These are phyloP conservation scores for Arthrobotrys entomopaga DNA, from an alignment of 2,329 filamentous ascomycete genomes.

Conservation along the genomic window DNA sequence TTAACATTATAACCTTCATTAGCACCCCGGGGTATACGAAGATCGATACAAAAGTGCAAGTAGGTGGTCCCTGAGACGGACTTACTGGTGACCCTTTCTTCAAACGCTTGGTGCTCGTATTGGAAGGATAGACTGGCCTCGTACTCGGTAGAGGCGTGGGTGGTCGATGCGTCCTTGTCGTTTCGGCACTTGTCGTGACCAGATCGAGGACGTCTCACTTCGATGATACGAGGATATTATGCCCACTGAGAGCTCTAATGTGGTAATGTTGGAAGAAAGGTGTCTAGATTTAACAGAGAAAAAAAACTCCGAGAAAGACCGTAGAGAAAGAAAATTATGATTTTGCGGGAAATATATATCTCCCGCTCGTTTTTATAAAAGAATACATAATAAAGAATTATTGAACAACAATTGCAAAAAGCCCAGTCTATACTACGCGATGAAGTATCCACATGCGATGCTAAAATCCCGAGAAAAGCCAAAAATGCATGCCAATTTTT, in stretches of 20 bases:
- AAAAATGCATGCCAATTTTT: constrained; percentile 32
- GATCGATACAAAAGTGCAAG: constrained; percentile 11
- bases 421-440: constrained; percentile 51
- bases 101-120: background rate
- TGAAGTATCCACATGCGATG: constrained; percentile 43
- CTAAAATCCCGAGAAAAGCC: constrained; percentile 33
- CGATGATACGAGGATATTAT: too few species aligned
- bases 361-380: constrained; percentile 9
- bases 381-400: background rate
- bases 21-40: constrained; percentile 2
- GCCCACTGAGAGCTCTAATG: background rate
- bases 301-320: constrained; percentile 9
- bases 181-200: background rate
- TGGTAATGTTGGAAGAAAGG: background rate
- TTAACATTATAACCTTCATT: background rate
- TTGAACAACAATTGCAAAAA: background rate
- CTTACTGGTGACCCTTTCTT: background rate
- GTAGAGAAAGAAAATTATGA: constrained; percentile 12
- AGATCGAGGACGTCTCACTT: too few species aligned
- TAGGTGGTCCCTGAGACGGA: background rate
- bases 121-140: too few species aligned
- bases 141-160: too few species aligned
- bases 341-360: constrained; percentile 1
- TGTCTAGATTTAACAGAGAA: background rate
- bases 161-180: background rate